A percentile compares a stretch with the other conserved stretches of the same genome.
Conservation (phyloP, 495 filamentous ascomycete species). For the Penicillium waksmanii region DNA sequence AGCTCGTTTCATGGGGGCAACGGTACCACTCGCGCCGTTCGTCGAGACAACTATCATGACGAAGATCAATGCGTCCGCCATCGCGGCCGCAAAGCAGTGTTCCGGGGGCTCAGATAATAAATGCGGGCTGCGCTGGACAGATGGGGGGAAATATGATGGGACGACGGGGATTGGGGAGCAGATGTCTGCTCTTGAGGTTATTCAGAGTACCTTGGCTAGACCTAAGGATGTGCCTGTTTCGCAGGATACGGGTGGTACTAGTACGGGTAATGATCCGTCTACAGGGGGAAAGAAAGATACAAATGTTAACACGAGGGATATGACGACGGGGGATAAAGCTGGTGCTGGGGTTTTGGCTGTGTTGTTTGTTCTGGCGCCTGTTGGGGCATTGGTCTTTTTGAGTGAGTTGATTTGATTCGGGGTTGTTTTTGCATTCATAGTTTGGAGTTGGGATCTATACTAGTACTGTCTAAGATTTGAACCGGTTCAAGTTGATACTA, state of each 20-base stretch:
- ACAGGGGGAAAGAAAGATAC: constrained; percentile 35
- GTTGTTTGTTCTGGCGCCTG: constrained; percentile 3
- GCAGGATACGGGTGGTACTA: constrained; percentile 66
- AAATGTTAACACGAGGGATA: constrained; percentile 20
- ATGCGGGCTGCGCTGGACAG: constrained; percentile 68
- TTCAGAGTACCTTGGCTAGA: constrained; percentile 60
- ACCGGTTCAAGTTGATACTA: too few relatives aligned
- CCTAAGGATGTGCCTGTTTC: constrained; percentile 55
- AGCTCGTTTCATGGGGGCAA: constrained; percentile 69
- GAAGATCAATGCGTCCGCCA: constrained; percentile 61
- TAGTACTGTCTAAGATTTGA: too few relatives aligned
- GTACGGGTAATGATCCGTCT: constrained; percentile 61
- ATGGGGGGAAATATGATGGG: constrained; percentile 49
- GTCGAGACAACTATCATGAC: constrained; percentile 59
- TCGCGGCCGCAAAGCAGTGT: constrained; percentile 68
- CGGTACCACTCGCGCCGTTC: constrained; percentile 68
- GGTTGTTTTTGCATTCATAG: not conserved
- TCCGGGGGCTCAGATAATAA: constrained; percentile 55
- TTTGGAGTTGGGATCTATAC: too few relatives aligned
- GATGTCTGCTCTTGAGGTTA: constrained; percentile 65
- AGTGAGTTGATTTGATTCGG: constrained; percentile 3
- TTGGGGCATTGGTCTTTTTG: constrained; percentile 54
- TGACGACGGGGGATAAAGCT: constrained; percentile 57
- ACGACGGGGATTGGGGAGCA: constrained; percentile 63
- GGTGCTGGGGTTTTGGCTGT: constrained; percentile 56